Conservation (phyloP, 2,329 filamentous ascomycete species). For the Diaporthe sp. region DNA sequence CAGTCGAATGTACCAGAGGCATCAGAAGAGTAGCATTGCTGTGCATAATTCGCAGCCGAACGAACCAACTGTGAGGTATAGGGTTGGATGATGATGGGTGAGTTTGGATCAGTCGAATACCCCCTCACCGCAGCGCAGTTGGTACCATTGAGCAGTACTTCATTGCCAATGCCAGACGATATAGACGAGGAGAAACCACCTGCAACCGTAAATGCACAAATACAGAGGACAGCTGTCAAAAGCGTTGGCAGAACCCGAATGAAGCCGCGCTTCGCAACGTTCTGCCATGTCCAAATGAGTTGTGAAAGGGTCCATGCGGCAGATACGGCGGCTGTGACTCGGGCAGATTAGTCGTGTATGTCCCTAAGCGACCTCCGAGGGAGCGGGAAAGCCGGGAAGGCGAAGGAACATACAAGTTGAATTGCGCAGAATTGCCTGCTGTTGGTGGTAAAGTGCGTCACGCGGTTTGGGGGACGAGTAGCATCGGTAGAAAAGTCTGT, state of each 20-base stretch:
- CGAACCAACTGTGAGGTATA: not conserved
- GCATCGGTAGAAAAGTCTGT: too few species aligned
- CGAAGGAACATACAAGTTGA: too few species aligned
- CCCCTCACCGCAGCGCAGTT: not conserved
- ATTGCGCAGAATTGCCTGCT: too few species aligned
- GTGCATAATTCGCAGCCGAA: too few species aligned
- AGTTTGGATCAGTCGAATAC: not conserved
- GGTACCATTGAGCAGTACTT: conserved; percentile 31
- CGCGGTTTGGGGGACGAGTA: too few species aligned
- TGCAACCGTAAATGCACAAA: conserved; percentile 9
- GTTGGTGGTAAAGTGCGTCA: too few species aligned
- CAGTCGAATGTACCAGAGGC: too few species aligned
- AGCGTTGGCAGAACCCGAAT: not conserved
- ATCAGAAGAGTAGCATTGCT: too few species aligned
- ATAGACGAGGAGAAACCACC: conserved; percentile 24
- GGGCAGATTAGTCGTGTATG: too few species aligned
- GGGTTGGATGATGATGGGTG: not conserved
- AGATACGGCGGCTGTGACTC: not conserved
- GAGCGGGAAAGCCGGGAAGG: too few species aligned
- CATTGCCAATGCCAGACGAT: conserved; percentile 19
- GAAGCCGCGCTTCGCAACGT: not conserved
- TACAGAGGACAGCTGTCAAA: not conserved
- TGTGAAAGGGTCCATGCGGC: not conserved
- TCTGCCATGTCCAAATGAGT: conserved; percentile 8
- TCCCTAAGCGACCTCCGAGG: too few species aligned